Base-by-base conservation (phyloP, 192 early-diverging fungal genomes). In the Umbelopsis sp. region DNA sequence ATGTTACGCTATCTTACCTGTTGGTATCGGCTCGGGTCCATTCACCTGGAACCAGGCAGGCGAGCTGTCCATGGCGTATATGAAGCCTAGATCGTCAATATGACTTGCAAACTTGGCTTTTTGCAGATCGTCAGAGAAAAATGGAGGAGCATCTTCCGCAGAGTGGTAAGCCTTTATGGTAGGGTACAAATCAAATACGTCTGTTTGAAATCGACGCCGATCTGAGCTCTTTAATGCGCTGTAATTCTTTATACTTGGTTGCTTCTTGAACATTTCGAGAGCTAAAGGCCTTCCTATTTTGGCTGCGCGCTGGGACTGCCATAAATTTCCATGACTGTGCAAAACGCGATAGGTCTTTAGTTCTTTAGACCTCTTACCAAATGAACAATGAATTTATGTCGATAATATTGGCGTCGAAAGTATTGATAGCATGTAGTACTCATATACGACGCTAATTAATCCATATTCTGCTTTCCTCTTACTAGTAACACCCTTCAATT, bases 191-290 rank as follows among this genome's bases (percentile, higher is more conserved):
- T 81, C 84, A 29, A 85, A 79, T 20, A 91, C 75, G 41, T 94
- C 90, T 24, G 84, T 81, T 11, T 87, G 79, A 9, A 94, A 86
- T 32, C 87, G 84, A 17, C 92, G 76, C 54, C 86, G 83, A 69
- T 89, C 91, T 26, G 91, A 92, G 14, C 85, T 86, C 9, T 92
- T 84, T 25, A 94, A 73, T 29, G 84, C 76, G 31, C 89, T 86
- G 73, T 87, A 92, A 12, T 87, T 75, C 72, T 96, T 96, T 41
- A 90, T 76, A 20, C 76, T 83, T 11, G 86, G 76, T 50, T 89
- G 77, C 75, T 93, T 94, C 69, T 91, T 93, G 75, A 93, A 93
- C 91, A 93, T 93, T 25, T 32, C 56, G 56, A 62, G 26, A 3
- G 4, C 24, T 20, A 34, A 4, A 11, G 17, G 26, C 25, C 34